Conservation (phyloP, 352 stramenopile genomes). For the Pythium chondricola region DNA sequence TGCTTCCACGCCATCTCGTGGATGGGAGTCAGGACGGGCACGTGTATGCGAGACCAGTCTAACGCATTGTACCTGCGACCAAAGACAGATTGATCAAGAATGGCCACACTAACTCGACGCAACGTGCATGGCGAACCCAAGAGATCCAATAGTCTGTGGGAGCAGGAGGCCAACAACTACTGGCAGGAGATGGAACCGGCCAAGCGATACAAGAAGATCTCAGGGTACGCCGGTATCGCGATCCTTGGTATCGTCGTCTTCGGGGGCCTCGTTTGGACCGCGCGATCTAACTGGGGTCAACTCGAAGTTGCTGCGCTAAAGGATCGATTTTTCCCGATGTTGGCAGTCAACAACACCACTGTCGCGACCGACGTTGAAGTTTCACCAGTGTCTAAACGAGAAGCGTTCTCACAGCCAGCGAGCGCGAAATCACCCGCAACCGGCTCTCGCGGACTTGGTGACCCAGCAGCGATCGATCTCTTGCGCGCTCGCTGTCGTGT, state of each 20-base stretch:
- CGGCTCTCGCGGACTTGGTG: too few relatives aligned
- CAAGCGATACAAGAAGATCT: constrained; percentile 29
- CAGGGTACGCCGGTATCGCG: constrained; percentile 21
- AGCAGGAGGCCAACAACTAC: constrained; percentile 58
- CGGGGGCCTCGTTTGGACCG: constrained; percentile 17
- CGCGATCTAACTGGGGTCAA: constrained; percentile 5
- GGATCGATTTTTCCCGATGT: constrained; percentile 9
- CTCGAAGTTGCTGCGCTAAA: constrained; percentile 1
- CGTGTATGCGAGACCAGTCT: too few relatives aligned
- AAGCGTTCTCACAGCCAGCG: too few relatives aligned
- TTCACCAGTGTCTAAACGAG: too few relatives aligned
- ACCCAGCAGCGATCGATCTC: constrained; percentile 27
- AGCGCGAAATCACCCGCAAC: too few relatives aligned
- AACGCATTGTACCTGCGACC: too few relatives aligned
- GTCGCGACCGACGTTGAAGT: too few relatives aligned
- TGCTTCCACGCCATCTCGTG: too few relatives aligned
- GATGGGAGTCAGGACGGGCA: too few relatives aligned
- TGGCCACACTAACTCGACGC: constrained; percentile 33
- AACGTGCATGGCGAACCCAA: constrained; percentile 31
- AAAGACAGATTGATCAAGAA: too few relatives aligned
- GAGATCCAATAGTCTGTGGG: constrained; percentile 48
- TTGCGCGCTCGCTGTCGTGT: constrained; percentile 52
- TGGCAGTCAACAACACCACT: constrained; percentile 1
- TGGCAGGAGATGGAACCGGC: constrained; percentile 71
- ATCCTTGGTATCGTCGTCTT: constrained; percentile 14